These are phyloP conservation scores for Fusarium hainanense DNA, from an alignment of 2,329 filamentous ascomycete species.

Conservation along the genomic window DNA sequence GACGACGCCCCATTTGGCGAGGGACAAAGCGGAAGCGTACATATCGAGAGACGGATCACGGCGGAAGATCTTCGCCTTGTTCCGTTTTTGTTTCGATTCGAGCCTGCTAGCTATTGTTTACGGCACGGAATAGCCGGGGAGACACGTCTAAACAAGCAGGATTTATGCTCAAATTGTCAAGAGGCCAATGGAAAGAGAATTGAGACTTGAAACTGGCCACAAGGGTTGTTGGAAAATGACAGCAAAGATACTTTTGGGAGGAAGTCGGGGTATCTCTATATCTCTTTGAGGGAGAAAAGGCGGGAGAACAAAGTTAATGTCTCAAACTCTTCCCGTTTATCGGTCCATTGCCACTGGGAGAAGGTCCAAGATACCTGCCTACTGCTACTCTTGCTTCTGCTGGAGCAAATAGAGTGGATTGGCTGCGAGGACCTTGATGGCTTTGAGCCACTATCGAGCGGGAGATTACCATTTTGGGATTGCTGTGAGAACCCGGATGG, in stretches of 20 bases:
- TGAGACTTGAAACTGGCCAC: slow-evolving; percentile 8
- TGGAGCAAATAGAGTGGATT: slow-evolving; percentile 23
- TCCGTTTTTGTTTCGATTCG: neutral
- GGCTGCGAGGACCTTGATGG: slow-evolving; percentile 39
- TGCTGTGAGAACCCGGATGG: slow-evolving; percentile 39
- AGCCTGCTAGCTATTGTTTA: neutral
- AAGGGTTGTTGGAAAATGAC: slow-evolving; percentile 13
- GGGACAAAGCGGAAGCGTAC: slow-evolving; percentile 29
- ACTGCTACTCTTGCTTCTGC: neutral
- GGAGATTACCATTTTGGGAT: slow-evolving; percentile 31
- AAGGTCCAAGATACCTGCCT: neutral
- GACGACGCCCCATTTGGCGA: slow-evolving; percentile 33
- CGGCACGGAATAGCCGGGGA: slow-evolving; percentile 10
- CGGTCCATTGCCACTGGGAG: neutral
- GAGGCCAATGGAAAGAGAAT: neutral
- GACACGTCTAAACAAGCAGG: neutral
- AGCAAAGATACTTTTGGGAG: neutral
- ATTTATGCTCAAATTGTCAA: slow-evolving; percentile 29
- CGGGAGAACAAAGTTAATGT: slow-evolving; percentile 27
- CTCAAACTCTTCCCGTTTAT: slow-evolving; percentile 24
- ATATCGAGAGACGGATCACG: slow-evolving; percentile 18
- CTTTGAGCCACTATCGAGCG: slow-evolving; percentile 19
- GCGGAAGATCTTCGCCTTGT: neutral
- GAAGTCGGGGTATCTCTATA: neutral
- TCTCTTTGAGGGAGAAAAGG: neutral